Base-by-base conservation (phyloP, 192 early-diverging fungal genomes). In the Endogone sp. region DNA sequence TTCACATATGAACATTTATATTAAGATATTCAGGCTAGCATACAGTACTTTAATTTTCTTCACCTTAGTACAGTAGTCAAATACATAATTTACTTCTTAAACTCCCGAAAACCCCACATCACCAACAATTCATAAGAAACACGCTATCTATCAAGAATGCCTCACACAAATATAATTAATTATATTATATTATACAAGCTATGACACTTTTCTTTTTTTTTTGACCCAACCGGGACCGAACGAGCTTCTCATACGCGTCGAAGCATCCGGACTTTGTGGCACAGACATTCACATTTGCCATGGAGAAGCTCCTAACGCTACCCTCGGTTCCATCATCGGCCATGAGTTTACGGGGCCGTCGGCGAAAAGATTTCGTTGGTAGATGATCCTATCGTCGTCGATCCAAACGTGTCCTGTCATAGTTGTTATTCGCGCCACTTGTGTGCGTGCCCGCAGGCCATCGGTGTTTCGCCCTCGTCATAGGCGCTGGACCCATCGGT, bases 271-370 rank as follows among this genome's bases (percentile, higher is more conserved):
- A 10, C 76, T 84, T 55, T 84, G 83, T 68, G 81, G 81, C 4
- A 84, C 82, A 8, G 82, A 84, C 68, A 66, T 82, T 57, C 83
- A 84, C 62, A 84, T 84, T 64, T 82, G 83, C 62, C 74, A 78
- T 29, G 83, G 81, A 44, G 83, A 84, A 63, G 82, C 83, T n/a
- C 83, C 83, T 26, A 80, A 82, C 23, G 83, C 83, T 29, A 61
- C 32, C 31, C 29, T 63, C 10, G 72, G 79, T 8, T 78, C 79
- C 10, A 77, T 79, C 6, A 80, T 84, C 30, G 83, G 83, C 2
- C 83, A 84, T 56, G 83, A 84, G 73, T 82, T 84, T 64, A 71
- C 83, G 28, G 83, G 83, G 0, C 71, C 28, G 77, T 84, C 44
- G 78, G 75, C 27, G 56, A 70, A 11, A 69, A 72, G 20, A 75